These are phyloP conservation scores for Fomitopsis palustris DNA, from an alignment of 1,284 basidiomycete species.

Conservation along the genomic window DNA sequence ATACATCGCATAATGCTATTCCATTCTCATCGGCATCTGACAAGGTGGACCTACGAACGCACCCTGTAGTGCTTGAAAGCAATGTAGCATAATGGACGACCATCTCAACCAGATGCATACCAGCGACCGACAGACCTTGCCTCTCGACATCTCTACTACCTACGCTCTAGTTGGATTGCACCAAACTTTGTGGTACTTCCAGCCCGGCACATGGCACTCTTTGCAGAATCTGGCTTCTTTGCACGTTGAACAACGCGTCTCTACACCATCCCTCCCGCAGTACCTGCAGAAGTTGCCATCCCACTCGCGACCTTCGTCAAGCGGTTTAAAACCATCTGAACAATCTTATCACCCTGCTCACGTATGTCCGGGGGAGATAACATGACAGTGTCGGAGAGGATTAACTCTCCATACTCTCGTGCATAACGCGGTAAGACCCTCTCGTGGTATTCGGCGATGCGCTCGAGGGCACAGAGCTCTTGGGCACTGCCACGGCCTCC, in stretches of 20 bases:
- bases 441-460: slow-evolving; percentile 18
- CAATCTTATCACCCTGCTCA: slow-evolving; percentile 12
- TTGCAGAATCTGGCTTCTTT: slow-evolving; percentile 18
- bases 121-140: too few species aligned
- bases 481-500: slow-evolving; percentile 18
- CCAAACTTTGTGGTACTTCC: slow-evolving; percentile 23
- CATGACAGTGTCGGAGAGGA: slow-evolving; percentile 13
- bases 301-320: slow-evolving; percentile 14
- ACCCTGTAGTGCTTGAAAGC: too few species aligned
- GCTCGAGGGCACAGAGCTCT: slow-evolving; percentile 21
- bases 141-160: too few species aligned
- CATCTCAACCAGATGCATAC: too few species aligned
- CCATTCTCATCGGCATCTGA: too few species aligned
- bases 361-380: slow-evolving; percentile 10
- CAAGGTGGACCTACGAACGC: not conserved
- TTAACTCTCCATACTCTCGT: slow-evolving; percentile 13
- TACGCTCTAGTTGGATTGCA: slow-evolving; percentile 6
- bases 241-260: slow-evolving; percentile 19
- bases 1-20: not conserved
- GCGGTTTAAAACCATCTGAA: slow-evolving; percentile 13
- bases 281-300: slow-evolving; percentile 18
- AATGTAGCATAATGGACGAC: too few species aligned
- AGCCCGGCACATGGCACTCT: slow-evolving; percentile 14
- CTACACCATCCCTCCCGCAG: slow-evolving; percentile 18
- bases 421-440: slow-evolving; percentile 17